Evolutionary conservation across 2,329 filamentous ascomycete species (phyloP).

Genomic region (Cytospora chrysosperma): DNA sequence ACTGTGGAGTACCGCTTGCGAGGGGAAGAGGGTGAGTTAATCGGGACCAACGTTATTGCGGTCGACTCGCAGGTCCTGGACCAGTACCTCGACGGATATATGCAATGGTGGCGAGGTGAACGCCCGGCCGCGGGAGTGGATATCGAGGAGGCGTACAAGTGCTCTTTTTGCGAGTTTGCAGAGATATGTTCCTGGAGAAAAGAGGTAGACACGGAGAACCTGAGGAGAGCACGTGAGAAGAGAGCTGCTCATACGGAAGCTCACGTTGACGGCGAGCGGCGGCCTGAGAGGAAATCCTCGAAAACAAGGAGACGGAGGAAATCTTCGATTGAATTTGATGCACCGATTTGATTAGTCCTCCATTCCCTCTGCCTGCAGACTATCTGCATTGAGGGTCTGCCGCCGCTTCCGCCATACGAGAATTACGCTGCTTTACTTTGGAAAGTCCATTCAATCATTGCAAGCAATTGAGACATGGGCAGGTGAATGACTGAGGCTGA

Average conservation of each 20-base stretch:
- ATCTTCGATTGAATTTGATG: not conserved
- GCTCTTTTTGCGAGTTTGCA: conserved; percentile 78
- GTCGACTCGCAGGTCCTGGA: conserved; percentile 66
- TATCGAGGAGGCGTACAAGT: conserved; percentile 87
- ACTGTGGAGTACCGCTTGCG: conserved; percentile 55
- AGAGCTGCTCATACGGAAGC: not conserved
- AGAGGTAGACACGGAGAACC: conserved; percentile 60
- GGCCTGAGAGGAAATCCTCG: not conserved
- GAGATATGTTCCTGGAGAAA: conserved; percentile 77
- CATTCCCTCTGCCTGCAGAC: too few relatives aligned
- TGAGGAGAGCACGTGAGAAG: conserved; percentile 27
- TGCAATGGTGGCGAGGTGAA: conserved; percentile 87
- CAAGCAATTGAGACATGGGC: not conserved
- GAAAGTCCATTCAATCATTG: not conserved
- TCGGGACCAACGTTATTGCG: conserved; percentile 59
- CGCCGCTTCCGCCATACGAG: not conserved
- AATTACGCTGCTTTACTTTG: not conserved
- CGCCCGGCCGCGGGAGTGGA: conserved; percentile 71
- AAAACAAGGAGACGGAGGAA: conserved; percentile 11
- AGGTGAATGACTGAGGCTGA: conserved; percentile 16
- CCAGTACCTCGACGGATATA: conserved; percentile 64
- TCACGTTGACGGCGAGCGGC: not conserved
- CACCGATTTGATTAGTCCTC: not conserved
- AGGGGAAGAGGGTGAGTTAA: conserved; percentile 46
- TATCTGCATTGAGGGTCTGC: too few relatives aligned